phyloP scores from a whole-genome alignment of 176 grass and related monocot species.

The Aegilops longissima region DNA sequence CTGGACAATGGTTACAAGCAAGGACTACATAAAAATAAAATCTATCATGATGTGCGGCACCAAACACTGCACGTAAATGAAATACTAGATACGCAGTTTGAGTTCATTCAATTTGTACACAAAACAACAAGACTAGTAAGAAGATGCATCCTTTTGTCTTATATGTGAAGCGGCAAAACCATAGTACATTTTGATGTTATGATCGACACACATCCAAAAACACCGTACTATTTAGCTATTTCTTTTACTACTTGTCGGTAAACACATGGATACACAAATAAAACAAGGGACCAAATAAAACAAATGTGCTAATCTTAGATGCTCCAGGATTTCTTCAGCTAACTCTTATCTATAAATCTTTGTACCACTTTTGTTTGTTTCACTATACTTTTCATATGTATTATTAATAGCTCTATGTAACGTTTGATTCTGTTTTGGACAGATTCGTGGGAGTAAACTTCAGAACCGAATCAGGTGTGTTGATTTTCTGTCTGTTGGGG shows the following conservation, averaged over 20 bases:
- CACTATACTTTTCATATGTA: neutral
- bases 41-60: neutral
- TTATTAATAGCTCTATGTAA: slow-evolving; percentile 20
- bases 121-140: neutral
- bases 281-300: neutral
- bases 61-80: slow-evolving; percentile 3
- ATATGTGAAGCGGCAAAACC: neutral
- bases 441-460: slow-evolving; percentile 98
- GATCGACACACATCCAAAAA: neutral
- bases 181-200: neutral
- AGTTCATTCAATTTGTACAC: neutral
- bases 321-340: neutral
- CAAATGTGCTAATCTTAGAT: neutral
- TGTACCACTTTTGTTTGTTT: neutral
- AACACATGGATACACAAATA: neutral
- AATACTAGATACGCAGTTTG: neutral
- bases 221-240: neutral
- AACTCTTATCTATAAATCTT: slow-evolving; percentile 5
- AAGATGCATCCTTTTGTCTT: slow-evolving; percentile 7
- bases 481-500: slow-evolving; percentile 10
- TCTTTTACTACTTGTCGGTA: neutral
- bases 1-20: neutral
- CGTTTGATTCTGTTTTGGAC: slow-evolving; percentile 28
- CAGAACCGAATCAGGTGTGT: slow-evolving; percentile 91
- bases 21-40: slow-evolving; percentile 6